These are phyloP conservation scores for Inga laurina DNA, from an alignment of 306 rosid genomes.

Conservation along the genomic window DNA sequence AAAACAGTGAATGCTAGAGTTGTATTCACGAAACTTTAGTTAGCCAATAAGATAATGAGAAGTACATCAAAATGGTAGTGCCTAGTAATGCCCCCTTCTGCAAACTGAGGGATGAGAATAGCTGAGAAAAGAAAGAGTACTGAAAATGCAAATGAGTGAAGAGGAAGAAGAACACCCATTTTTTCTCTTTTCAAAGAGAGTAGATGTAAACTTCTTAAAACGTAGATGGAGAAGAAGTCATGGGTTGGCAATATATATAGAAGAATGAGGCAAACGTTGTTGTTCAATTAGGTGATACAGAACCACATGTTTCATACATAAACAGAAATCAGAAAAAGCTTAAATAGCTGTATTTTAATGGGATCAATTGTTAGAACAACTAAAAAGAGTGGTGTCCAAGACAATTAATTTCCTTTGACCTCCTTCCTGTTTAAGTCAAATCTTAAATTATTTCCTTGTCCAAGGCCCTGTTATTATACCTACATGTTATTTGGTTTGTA, in stretches of 20 bases:
- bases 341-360: neutral
- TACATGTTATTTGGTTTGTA: conserved; percentile 14
- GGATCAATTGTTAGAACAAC: conserved; percentile 58
- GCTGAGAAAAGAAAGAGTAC: conserved; percentile 34
- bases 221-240: conserved; percentile 18
- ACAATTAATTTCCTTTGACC: conserved; percentile 47
- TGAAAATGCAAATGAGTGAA: conserved; percentile 19
- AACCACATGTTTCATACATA: conserved; percentile 18
- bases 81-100: conserved; percentile 53
- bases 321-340: conserved; percentile 19
- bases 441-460: neutral
- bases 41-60: neutral
- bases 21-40: neutral
- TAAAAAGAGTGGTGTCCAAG: conserved; percentile 68
- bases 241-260: conserved; percentile 31
- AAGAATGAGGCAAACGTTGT: conserved; percentile 13
- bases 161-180: conserved; percentile 38
- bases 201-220: neutral
- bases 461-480: neutral
- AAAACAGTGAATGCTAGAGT: neutral
- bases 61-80: conserved; percentile 66
- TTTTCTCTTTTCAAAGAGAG: conserved; percentile 12
- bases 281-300: conserved; percentile 35
- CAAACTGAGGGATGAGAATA: conserved; percentile 34
- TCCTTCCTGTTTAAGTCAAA: conserved; percentile 57